phyloP scores from a whole-genome alignment of 768 basidiomycete genomes.

The Kwoniella dendrophila region DNA sequence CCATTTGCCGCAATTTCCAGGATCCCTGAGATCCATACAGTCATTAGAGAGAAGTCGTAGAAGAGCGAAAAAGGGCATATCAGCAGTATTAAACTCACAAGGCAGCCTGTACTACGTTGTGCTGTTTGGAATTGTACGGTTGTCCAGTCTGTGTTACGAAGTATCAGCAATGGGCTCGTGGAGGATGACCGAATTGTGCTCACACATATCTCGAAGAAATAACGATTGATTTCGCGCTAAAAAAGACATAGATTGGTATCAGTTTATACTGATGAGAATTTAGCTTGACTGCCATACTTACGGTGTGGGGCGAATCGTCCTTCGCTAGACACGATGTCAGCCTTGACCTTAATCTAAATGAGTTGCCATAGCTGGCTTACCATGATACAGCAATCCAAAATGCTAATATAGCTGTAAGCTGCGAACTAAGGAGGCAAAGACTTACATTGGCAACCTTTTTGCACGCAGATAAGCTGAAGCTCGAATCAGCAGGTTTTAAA shows the following conservation, averaged over 20 bases:
- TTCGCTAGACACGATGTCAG: slow-evolving; percentile 59
- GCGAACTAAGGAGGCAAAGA: not conserved
- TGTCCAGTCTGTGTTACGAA: slow-evolving; percentile 29
- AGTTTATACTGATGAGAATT: not conserved
- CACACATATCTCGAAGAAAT: slow-evolving; percentile 43
- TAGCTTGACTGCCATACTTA: slow-evolving; percentile 8
- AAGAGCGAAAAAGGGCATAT: too few relatives aligned
- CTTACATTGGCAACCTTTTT: slow-evolving; percentile 49
- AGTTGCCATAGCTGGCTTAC: slow-evolving; percentile 59
- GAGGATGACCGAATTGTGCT: not conserved
- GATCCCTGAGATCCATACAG: slow-evolving; percentile 39
- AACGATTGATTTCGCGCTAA: slow-evolving; percentile 38
- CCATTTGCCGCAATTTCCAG: slow-evolving; percentile 53
- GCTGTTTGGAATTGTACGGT: slow-evolving; percentile 31
- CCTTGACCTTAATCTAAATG: not conserved
- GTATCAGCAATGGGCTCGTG: not conserved
- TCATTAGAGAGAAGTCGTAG: too few relatives aligned
- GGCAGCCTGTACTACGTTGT: slow-evolving; percentile 35
- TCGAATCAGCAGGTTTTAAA: not conserved
- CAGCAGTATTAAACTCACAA: slow-evolving; percentile 28
- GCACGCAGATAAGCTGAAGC: slow-evolving; percentile 35
- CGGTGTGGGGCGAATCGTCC: slow-evolving; percentile 69
- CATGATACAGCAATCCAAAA: slow-evolving; percentile 78
- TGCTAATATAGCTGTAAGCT: slow-evolving; percentile 61
- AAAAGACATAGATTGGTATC: too few relatives aligned